phyloP scores from a whole-genome alignment of 2,329 filamentous ascomycete species.

The Curvularia eragrostidis region DNA sequence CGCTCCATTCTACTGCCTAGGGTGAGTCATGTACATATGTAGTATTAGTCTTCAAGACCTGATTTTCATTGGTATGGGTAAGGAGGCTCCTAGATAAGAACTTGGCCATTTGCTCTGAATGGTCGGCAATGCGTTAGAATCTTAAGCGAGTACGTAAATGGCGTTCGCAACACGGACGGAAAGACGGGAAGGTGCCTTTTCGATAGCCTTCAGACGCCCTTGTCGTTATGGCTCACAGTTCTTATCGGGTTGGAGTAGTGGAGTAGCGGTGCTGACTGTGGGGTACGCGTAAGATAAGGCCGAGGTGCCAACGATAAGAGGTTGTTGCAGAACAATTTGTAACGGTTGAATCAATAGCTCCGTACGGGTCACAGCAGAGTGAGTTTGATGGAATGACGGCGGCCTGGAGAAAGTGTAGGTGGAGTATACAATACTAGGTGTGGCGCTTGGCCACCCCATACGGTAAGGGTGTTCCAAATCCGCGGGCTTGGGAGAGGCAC shows the following conservation, averaged over 20 bases:
- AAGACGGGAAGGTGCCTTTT: neutral
- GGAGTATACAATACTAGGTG: no score
- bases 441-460: no score
- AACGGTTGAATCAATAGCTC: neutral
- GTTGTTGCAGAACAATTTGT: neutral
- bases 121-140: neutral
- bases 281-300: constrained; percentile 6
- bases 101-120: constrained; percentile 2
- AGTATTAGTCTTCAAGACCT: neutral
- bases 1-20: neutral
- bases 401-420: neutral
- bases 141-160: constrained; percentile 6
- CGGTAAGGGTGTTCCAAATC: neutral
- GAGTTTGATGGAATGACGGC: neutral
- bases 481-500: neutral
- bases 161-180: neutral
- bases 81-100: constrained; percentile 6
- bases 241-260: constrained; percentile 12
- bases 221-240: neutral
- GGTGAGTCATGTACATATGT: neutral
- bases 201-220: constrained; percentile 2
- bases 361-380: neutral
- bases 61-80: neutral
- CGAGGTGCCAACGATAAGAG: constrained; percentile 3
- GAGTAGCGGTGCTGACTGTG: constrained; percentile 3